phyloP scores from a whole-genome alignment of 345 rosid species.

The Kernera saxatilis region DNA sequence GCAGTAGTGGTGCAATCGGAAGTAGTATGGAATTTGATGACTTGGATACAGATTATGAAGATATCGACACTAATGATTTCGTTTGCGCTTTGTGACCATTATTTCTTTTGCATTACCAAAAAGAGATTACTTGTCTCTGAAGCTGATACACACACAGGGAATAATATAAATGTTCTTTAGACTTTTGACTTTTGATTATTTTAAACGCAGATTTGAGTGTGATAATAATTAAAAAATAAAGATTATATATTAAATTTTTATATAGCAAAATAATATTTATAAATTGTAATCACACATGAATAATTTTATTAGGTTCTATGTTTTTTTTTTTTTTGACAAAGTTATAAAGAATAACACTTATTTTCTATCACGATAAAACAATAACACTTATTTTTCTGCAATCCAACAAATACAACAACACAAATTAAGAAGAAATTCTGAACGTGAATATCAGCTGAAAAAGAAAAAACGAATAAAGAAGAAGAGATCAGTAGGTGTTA shows the following conservation, averaged over 20 bases:
- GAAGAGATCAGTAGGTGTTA: conserved; percentile 42
- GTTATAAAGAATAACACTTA: background rate
- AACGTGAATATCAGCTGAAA: background rate
- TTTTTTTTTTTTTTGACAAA: no score
- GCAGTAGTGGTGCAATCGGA: conserved; percentile 37
- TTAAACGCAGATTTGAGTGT: background rate
- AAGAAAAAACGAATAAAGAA: background rate
- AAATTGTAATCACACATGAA: no score
- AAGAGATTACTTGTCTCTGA: background rate
- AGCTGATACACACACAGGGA: conserved; percentile 4
- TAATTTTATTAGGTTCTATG: no score
- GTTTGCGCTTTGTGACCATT: conserved; percentile 41
- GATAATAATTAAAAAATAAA: no score
- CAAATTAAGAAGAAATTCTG: background rate
- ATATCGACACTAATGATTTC: conserved; percentile 53
- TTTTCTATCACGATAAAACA: no score
- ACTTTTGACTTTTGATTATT: background rate
- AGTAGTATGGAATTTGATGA: conserved; percentile 65
- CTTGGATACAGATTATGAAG: conserved; percentile 38
- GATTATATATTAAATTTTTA: no score
- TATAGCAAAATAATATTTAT: no score
- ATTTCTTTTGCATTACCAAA: background rate
- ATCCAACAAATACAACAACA: conserved; percentile 2
- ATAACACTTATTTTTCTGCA: background rate
- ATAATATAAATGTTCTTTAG: background rate